These are phyloP conservation scores for Verticillium longisporum DNA, from an alignment of 2,329 filamentous ascomycete species.

Conservation along the genomic window DNA sequence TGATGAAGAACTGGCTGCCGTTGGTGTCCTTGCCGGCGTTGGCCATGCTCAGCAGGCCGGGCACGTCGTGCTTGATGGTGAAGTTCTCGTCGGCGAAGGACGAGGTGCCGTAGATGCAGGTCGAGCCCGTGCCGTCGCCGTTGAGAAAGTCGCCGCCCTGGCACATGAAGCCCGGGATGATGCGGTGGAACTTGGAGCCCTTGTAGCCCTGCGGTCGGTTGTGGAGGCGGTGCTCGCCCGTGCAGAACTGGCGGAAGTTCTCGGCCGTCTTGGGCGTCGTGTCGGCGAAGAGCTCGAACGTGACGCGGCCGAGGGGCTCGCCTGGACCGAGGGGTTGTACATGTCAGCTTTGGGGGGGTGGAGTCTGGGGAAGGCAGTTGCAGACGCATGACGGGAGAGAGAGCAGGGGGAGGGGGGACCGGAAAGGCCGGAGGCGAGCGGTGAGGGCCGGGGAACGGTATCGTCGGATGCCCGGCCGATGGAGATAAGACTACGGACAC, in stretches of 20 bases:
- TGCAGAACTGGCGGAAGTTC: conserved; percentile 97
- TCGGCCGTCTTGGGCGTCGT: conserved; percentile 83
- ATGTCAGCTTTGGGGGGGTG: background rate
- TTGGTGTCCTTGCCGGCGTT: conserved; percentile 91
- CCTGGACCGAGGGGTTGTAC: conserved; percentile 40
- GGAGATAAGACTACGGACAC: background rate
- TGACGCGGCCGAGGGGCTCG: conserved; percentile 78
- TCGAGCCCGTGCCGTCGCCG: conserved; percentile 83
- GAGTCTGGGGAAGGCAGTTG: too few relatives aligned
- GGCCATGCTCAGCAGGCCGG: conserved; percentile 88
- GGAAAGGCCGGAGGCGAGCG: background rate
- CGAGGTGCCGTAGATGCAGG: conserved; percentile 79
- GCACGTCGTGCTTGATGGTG: conserved; percentile 64
- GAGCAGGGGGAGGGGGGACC: background rate
- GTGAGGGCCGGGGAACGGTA: background rate
- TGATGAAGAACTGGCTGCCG: conserved; percentile 97
- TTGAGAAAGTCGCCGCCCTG: conserved; percentile 96
- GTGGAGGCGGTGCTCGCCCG: conserved; percentile 70
- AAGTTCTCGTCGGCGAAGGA: conserved; percentile 92
- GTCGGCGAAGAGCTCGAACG: conserved; percentile 84
- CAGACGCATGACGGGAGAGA: background rate
- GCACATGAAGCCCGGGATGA: conserved; percentile 96
- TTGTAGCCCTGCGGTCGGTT: conserved; percentile 89
- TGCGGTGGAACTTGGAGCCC: conserved; percentile 86
- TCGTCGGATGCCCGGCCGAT: background rate